A percentile compares a stretch with the other conserved stretches of the same genome.
These are phyloP conservation scores for Penicillium verrucosum DNA, from an alignment of 2,329 filamentous ascomycete species.

Conservation along the genomic window DNA sequence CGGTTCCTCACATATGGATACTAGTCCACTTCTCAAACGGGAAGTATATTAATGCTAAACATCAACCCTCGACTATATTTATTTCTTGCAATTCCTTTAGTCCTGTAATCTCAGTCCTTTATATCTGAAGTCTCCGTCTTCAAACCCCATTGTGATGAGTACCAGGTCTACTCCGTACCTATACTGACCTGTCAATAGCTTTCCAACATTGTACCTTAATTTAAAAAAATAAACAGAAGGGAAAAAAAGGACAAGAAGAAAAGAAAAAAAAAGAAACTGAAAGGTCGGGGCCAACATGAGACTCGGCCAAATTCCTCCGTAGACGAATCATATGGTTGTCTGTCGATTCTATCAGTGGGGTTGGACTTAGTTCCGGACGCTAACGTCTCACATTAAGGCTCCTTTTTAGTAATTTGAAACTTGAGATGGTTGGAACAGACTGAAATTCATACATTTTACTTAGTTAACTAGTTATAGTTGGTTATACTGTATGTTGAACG, in stretches of 20 bases:
- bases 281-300: background rate
- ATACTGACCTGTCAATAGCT: background rate
- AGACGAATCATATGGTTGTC: constrained; percentile 2
- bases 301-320: background rate
- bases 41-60: constrained; percentile 7
- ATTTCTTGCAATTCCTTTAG: background rate
- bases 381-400: constrained; percentile 25
- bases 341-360: constrained; percentile 17
- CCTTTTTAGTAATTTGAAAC: constrained; percentile 9
- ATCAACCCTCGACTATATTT: background rate
- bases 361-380: constrained; percentile 22
- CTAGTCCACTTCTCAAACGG: constrained; percentile 3
- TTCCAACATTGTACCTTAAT: background rate
- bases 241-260: too few species aligned
- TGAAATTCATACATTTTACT: background rate
- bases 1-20: background rate
- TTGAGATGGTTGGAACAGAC: background rate
- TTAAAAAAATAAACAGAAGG: background rate
- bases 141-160: background rate
- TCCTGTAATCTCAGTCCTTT: background rate
- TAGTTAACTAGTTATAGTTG: background rate
- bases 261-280: background rate
- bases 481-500: too few species aligned
- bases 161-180: background rate
- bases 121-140: background rate